A percentile compares a stretch with the other conserved stretches of the same genome.
phyloP scores from a whole-genome alignment of 106 monocot genomes.

The Gastrodia elata region DNA sequence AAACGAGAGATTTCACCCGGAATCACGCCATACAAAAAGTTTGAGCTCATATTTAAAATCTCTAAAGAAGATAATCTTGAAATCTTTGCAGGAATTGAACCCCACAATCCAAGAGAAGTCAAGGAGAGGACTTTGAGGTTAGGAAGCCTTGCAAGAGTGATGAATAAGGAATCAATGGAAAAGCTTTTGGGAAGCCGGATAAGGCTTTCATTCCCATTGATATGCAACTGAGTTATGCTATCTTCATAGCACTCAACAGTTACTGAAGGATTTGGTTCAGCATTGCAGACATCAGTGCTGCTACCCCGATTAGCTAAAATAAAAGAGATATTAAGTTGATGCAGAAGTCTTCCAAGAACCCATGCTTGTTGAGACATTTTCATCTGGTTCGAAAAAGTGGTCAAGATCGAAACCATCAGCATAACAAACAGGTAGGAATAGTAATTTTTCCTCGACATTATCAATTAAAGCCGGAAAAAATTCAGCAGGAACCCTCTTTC shows the following conservation, averaged over 20 bases:
- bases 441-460: background rate
- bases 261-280: conserved; percentile 37
- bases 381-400: conserved; percentile 40
- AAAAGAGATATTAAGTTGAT: conserved; percentile 49
- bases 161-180: conserved; percentile 83
- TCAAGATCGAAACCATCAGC: conserved; percentile 7
- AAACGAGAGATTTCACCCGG: conserved; percentile 48
- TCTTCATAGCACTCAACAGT: conserved; percentile 84
- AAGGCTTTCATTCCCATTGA: conserved; percentile 28
- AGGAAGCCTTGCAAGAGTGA: conserved; percentile 74
- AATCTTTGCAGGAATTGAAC: conserved; percentile 68
- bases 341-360: conserved; percentile 69
- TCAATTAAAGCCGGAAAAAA: background rate
- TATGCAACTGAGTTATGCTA: conserved; percentile 80
- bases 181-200: conserved; percentile 48
- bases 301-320: conserved; percentile 47
- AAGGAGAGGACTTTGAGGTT: conserved; percentile 77
- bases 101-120: conserved; percentile 75
- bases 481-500: background rate
- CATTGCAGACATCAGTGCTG: conserved; percentile 61
- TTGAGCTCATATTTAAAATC: conserved; percentile 86
- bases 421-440: conserved; percentile 11
- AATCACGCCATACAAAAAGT: conserved; percentile 56
- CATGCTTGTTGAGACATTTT: conserved; percentile 89
- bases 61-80: conserved; percentile 53